Conservation (phyloP, 257 asterid species). For the Gentiana macrophylla region DNA sequence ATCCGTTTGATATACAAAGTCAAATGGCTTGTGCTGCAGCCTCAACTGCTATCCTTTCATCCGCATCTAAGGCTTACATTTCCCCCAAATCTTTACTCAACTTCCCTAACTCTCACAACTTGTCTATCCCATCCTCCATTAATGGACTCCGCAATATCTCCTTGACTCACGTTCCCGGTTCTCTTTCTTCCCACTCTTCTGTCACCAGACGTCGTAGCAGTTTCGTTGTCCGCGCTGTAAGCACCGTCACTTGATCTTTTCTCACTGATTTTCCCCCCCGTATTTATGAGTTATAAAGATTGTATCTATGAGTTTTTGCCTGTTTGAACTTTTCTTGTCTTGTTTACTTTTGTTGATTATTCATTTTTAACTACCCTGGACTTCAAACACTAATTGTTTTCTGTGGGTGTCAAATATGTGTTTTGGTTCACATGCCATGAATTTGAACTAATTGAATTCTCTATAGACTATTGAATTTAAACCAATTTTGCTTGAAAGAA, state of each 20-base stretch:
- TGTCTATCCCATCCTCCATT: slow-evolving; percentile 40
- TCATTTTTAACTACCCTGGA: too few relatives aligned
- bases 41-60: neutral
- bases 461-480: too few relatives aligned
- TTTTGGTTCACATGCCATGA: too few relatives aligned
- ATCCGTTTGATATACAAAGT: too few relatives aligned
- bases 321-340: too few relatives aligned
- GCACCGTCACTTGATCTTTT: slow-evolving; percentile 1
- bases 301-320: too few relatives aligned
- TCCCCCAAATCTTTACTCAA: slow-evolving; percentile 22
- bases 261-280: neutral
- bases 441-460: too few relatives aligned
- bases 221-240: slow-evolving; percentile 55
- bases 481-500: too few relatives aligned
- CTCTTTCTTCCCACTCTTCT: slow-evolving; percentile 27
- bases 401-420: too few relatives aligned
- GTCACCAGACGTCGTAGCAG: slow-evolving; percentile 21
- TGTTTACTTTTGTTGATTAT: too few relatives aligned
- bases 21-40: slow-evolving; percentile 6
- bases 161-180: slow-evolving; percentile 26
- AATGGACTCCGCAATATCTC: slow-evolving; percentile 33
- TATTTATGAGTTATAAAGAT: too few relatives aligned
- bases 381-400: too few relatives aligned
- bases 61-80: slow-evolving; percentile 5
- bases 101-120: slow-evolving; percentile 22